Conservation (phyloP, 179 eudicot species). For the Pouteria campechiana region DNA sequence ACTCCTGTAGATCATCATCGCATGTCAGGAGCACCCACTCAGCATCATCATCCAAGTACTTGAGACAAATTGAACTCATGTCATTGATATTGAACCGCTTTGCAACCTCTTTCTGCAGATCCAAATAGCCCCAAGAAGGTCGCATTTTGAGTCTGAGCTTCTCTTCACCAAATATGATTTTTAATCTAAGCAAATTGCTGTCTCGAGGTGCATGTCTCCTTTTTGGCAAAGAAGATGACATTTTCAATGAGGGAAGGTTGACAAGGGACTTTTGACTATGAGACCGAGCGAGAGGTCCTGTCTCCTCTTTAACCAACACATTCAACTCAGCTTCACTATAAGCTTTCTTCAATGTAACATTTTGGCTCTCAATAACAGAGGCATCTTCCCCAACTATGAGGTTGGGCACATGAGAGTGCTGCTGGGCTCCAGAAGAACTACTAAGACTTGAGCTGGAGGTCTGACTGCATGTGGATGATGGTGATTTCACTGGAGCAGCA, state of each 20-base stretch:
- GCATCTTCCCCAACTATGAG: conserved; percentile 20
- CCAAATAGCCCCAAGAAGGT: conserved; percentile 42
- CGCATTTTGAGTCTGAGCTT: conserved; percentile 48
- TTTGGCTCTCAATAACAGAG: conserved; percentile 15
- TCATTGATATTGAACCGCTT: conserved; percentile 45
- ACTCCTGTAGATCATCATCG: conserved; percentile 82
- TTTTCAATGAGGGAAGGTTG: conserved; percentile 19
- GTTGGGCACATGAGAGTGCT: conserved; percentile 13
- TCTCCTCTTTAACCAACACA: conserved; percentile 18
- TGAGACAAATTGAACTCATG: conserved; percentile 35
- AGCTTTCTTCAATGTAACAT: conserved; percentile 31
- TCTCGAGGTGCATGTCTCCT: conserved; percentile 17
- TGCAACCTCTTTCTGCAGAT: conserved; percentile 39
- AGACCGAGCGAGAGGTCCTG: conserved; percentile 16
- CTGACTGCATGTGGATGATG: conserved; percentile 56
- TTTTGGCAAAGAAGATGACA: conserved; percentile 16
- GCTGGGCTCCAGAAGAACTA: conserved; percentile 31
- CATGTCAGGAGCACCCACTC: conserved; percentile 93
- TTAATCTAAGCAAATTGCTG: conserved; percentile 29
- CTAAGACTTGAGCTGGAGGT: conserved; percentile 46
- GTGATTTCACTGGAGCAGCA: conserved; percentile 34
- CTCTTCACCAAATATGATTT: conserved; percentile 63
- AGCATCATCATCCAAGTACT: conserved; percentile 75
- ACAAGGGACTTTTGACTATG: conserved; percentile 27
- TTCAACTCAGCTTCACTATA: conserved; percentile 31